phyloP scores from a whole-genome alignment of 1,284 basidiomycete species.

The Heterobasidion irregulare region DNA sequence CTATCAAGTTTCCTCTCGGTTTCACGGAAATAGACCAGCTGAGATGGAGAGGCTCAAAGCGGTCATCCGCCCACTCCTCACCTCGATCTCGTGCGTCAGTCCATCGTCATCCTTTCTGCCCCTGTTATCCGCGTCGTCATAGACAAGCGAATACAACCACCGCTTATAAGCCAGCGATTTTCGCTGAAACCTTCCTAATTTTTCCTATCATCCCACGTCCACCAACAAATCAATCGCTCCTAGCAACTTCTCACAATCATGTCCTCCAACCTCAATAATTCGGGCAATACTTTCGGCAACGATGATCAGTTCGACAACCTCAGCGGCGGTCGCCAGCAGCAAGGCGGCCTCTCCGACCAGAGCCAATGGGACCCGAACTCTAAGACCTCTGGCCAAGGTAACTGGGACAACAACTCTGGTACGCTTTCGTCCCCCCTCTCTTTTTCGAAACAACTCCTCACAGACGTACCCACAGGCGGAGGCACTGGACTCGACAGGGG shows the following conservation, averaged over 20 bases:
- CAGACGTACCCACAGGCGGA: neutral
- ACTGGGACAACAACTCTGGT: neutral
- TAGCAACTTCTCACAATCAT: neutral
- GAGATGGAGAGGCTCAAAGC: too few relatives aligned
- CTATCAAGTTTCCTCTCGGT: too few relatives aligned
- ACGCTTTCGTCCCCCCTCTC: neutral
- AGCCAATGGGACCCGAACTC: neutral
- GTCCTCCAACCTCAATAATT: neutral
- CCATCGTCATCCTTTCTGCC: too few relatives aligned
- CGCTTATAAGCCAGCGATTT: too few relatives aligned
- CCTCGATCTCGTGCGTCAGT: too few relatives aligned
- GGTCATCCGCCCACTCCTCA: too few relatives aligned
- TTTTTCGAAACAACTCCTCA: neutral
- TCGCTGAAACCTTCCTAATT: too few relatives aligned
- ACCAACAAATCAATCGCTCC: too few relatives aligned
- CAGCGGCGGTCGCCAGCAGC: neutral
- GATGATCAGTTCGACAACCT: neutral
- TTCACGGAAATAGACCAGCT: too few relatives aligned
- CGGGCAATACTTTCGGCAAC: neutral
- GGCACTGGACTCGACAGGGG: neutral
- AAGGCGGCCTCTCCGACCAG: neutral
- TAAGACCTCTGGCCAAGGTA: neutral
- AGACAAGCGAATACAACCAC: too few relatives aligned
- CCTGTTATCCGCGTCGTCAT: too few relatives aligned
- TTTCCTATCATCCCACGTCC: too few relatives aligned